A percentile compares a stretch with the other conserved stretches of the same genome.
phyloP scores from a whole-genome alignment of 108 stramenopile species.

The Epithemia pelagica region DNA sequence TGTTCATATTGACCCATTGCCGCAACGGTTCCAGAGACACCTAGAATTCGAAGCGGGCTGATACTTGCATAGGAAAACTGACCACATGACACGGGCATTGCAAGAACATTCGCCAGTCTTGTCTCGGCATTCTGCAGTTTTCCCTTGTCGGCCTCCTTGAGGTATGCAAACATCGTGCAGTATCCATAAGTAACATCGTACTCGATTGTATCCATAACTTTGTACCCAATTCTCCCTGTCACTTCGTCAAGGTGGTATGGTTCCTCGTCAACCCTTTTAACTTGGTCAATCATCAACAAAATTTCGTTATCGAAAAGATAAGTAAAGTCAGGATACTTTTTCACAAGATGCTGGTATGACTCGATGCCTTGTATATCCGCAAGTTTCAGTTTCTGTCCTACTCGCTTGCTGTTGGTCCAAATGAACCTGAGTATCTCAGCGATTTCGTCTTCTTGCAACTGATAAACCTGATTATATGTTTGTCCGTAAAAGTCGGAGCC shows the following conservation, averaged over 20 bases:
- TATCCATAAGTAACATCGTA: conserved; percentile 18
- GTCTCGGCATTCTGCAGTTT: neutral
- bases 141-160: conserved; percentile 7
- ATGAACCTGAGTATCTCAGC: neutral
- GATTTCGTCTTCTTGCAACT: neutral
- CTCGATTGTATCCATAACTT: conserved; percentile 40
- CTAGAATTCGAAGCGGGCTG: neutral
- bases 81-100: neutral
- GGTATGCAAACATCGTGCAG: conserved; percentile 14
- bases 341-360: conserved; percentile 13
- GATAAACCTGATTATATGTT: conserved; percentile 1
- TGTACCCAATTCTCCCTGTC: conserved; percentile 48
- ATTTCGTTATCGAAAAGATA: conserved; percentile 54
- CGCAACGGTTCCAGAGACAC: conserved; percentile 9
- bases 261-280: conserved; percentile 41
- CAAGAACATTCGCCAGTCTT: conserved; percentile 1
- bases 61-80: neutral
- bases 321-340: conserved; percentile 27
- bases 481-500: conserved; percentile 7
- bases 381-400: neutral
- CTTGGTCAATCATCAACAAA: conserved; percentile 48
- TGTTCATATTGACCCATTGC: neutral
- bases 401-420: neutral
- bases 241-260: conserved; percentile 34
- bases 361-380: neutral